Conservation (phyloP, 73 alveolate species). For the Halteria grandinella region DNA sequence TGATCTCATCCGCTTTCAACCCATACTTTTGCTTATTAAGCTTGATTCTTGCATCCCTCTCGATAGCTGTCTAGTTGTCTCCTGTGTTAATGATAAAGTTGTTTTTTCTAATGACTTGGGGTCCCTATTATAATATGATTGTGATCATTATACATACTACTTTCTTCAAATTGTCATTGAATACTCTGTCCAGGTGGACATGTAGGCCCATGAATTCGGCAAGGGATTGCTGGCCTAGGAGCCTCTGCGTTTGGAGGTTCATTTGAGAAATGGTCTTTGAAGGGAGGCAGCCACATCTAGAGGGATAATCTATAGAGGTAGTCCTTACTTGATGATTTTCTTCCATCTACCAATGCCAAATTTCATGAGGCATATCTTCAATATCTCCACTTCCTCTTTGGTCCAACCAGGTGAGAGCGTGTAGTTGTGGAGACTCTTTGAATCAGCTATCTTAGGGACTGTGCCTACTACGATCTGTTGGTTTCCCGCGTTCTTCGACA, state of each 20-base stretch:
- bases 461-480: too few species aligned
- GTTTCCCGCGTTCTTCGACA: too few species aligned
- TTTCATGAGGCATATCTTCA: conserved; percentile 74
- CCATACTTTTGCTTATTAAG: conserved; percentile 57
- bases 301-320: conserved; percentile 58
- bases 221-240: conserved; percentile 77
- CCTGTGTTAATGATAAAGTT: conserved; percentile 85
- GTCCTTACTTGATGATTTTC: conserved; percentile 68
- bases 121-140: conserved; percentile 30
- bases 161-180: conserved; percentile 67
- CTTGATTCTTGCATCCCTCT: conserved; percentile 57
- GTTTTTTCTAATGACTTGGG: conserved; percentile 75
- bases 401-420: conserved; percentile 91
- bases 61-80: conserved; percentile 71
- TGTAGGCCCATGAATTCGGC: conserved; percentile 88
- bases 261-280: conserved; percentile 80
- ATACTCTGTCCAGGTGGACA: conserved; percentile 72
- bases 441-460: conserved; percentile 21
- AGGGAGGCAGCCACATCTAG: conserved; percentile 82
- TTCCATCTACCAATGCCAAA: conserved; percentile 89
- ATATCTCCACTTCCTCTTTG: conserved; percentile 77
- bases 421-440: conserved; percentile 74
- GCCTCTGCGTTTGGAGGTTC: conserved; percentile 79
- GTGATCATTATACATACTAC: background rate
- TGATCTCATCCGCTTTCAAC: conserved; percentile 1